Evolutionary conservation across 78 protist genomes (phyloP).

Genomic region (Capsaspora owczarzaki): DNA sequence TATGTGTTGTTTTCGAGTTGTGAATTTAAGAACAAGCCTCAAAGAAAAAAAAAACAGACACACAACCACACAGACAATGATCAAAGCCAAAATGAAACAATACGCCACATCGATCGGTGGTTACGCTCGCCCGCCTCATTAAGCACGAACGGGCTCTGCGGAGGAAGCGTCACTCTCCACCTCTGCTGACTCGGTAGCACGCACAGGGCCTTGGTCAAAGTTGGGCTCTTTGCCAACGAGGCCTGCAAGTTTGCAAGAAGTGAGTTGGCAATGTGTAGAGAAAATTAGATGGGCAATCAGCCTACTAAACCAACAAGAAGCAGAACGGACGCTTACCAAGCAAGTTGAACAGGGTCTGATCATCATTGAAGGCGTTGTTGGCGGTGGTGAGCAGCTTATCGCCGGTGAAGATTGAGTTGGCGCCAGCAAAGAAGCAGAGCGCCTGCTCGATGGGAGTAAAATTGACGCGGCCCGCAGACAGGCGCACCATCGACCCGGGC

Average conservation of each 20-base stretch:
- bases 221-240: not conserved
- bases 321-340: conserved; percentile 14
- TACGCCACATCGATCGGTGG: no score
- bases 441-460: conserved; percentile 38
- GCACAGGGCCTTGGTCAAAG: no score
- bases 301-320: not conserved
- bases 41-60: no score
- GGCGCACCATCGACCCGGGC: conserved; percentile 55
- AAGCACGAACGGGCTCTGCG: no score
- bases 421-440: conserved; percentile 59
- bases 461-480: conserved; percentile 55
- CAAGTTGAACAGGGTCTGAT: conserved; percentile 18
- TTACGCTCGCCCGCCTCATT: no score
- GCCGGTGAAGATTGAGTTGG: conserved; percentile 65
- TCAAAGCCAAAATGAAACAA: no score
- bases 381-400: conserved; percentile 56
- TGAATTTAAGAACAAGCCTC: no score
- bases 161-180: no score
- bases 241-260: not conserved
- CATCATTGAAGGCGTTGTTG: conserved; percentile 35
- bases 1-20: no score
- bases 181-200: no score
- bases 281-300: not conserved
- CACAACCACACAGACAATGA: no score
- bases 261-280: not conserved